Conservation (phyloP, 2,329 filamentous ascomycete genomes). For the Amauroascus verrucosus region DNA sequence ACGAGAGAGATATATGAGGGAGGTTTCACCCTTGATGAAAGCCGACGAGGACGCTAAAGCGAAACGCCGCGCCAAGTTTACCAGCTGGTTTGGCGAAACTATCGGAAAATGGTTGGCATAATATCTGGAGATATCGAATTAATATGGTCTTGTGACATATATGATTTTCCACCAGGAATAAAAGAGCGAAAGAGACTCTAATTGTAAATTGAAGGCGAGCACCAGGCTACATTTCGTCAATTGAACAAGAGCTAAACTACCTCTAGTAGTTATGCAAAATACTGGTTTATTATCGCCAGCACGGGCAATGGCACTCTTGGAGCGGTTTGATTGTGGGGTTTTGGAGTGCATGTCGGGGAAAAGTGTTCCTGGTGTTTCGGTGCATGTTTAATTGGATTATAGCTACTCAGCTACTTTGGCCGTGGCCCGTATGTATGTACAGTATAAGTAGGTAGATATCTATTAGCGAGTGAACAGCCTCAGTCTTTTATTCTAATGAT, state of each 20-base stretch:
- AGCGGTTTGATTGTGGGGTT: neutral
- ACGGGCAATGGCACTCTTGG: neutral
- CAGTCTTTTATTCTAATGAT: too few relatives aligned
- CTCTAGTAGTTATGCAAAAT: neutral
- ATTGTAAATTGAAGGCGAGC: too few relatives aligned
- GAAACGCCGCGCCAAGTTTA: slow-evolving; percentile 32
- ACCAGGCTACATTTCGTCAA: too few relatives aligned
- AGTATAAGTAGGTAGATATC: too few relatives aligned
- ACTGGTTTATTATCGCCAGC: neutral
- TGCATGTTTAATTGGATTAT: neutral
- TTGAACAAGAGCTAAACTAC: neutral
- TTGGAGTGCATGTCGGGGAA: neutral
- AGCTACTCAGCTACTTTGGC: too few relatives aligned
- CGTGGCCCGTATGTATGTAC: too few relatives aligned
- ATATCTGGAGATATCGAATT: too few relatives aligned
- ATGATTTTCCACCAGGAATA: too few relatives aligned
- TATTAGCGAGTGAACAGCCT: too few relatives aligned
- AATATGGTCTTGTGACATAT: too few relatives aligned
- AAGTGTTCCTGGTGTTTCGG: neutral
- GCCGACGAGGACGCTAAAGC: slow-evolving; percentile 28
- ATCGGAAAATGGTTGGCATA: slow-evolving; percentile 34
- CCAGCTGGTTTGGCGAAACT: slow-evolving; percentile 36
- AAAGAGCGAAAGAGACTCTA: neutral
- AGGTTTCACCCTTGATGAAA: slow-evolving; percentile 30
- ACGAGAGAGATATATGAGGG: slow-evolving; percentile 28